A percentile compares a stretch with the other conserved stretches of the same genome.
These are phyloP conservation scores for Flaveria robusta DNA, from an alignment of 129 eudicot species.

Conservation along the genomic window DNA sequence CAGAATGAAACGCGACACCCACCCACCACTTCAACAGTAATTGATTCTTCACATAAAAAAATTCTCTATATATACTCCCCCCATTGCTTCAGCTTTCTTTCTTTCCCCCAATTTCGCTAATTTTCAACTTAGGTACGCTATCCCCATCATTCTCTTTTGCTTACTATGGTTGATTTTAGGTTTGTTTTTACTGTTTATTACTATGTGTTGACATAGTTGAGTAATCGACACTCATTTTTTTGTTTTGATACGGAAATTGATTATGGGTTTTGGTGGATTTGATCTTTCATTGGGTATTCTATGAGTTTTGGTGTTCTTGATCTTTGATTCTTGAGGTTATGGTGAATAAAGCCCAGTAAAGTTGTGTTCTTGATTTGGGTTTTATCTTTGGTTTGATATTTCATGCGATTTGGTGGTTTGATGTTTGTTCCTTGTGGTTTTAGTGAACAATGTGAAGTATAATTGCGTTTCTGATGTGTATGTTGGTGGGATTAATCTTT, in stretches of 20 bases:
- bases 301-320: not conserved
- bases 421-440: not conserved
- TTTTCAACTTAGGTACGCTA: constrained; percentile 24
- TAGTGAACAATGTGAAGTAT: constrained; percentile 18
- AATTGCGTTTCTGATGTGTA: not conserved
- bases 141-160: not conserved
- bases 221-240: constrained; percentile 14
- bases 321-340: constrained; percentile 16
- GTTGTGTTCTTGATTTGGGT: constrained; percentile 16
- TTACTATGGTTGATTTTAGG: not conserved
- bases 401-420: not conserved
- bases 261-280: constrained; percentile 37
- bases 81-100: not conserved
- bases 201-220: not conserved
- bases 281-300: not conserved
- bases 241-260: constrained; percentile 13
- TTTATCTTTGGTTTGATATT: constrained; percentile 16
- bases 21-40: not conserved
- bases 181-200: not conserved
- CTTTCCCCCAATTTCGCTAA: constrained; percentile 19
- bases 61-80: constrained; percentile 26
- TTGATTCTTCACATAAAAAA: constrained; percentile 22
- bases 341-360: not conserved
- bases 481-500: not conserved
- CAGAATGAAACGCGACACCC: not conserved